Percentiles rank a stretch among this genome's conserved stretches.
These are phyloP conservation scores for Oropetium thomaeum DNA, from an alignment of 176 grass and related monocot genomes.

Conservation along the genomic window DNA sequence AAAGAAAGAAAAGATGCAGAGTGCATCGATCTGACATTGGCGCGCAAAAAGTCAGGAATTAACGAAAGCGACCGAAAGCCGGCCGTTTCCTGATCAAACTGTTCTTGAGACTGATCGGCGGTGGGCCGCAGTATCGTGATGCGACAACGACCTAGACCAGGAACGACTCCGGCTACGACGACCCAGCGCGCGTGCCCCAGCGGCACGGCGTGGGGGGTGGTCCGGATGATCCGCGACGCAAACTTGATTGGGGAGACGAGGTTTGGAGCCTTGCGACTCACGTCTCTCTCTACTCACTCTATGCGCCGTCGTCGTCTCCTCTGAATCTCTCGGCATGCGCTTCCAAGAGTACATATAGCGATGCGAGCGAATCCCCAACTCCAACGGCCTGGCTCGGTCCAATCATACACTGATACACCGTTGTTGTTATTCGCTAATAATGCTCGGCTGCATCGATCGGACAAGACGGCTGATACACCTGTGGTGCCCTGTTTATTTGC, in stretches of 20 bases:
- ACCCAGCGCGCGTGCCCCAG: not conserved
- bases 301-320: not conserved
- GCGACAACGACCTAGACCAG: not conserved
- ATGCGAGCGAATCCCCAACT: not conserved
- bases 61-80: too few relatives aligned
- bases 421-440: not conserved
- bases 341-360: constrained; percentile 15
- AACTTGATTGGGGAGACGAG: not conserved
- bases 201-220: not conserved
- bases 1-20: too few relatives aligned
- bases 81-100: not conserved
- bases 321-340: not conserved
- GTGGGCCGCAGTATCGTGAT: not conserved
- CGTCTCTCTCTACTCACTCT: too few relatives aligned
- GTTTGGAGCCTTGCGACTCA: constrained; percentile 10
- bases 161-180: not conserved
- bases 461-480: not conserved
- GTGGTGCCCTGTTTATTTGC: not conserved
- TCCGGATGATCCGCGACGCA: not conserved
- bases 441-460: not conserved
- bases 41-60: too few relatives aligned
- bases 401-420: not conserved
- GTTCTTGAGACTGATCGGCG: not conserved
- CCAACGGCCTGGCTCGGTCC: not conserved
- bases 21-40: too few relatives aligned